Evolutionary conservation across 2,329 filamentous ascomycete species (phyloP).

Genomic region (Aspergillus tamarii): DNA sequence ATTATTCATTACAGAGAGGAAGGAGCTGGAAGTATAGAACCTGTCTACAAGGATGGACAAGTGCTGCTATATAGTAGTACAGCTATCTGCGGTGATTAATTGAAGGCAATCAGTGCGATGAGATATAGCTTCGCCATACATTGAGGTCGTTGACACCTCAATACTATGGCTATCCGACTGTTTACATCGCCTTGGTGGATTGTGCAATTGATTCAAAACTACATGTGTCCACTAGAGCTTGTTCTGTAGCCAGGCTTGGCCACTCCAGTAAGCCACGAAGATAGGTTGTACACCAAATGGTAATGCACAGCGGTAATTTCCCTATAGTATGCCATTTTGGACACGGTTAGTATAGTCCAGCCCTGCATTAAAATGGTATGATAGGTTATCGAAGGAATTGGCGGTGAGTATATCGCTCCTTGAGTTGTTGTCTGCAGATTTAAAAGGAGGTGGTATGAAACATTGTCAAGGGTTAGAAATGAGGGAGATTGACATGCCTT

Average conservation of each 20-base stretch:
- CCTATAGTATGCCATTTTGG: background rate
- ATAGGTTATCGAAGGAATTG: background rate
- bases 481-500: background rate
- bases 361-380: background rate
- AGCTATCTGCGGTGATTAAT: too few species aligned
- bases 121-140: background rate
- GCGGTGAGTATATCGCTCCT: background rate
- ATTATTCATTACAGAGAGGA: too few species aligned
- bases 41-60: background rate
- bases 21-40: background rate
- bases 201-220: background rate
- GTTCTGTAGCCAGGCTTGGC: background rate
- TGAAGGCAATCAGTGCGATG: background rate
- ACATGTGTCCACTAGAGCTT: background rate
- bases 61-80: background rate
- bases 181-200: background rate
- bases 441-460: background rate
- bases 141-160: background rate
- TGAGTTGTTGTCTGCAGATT: background rate
- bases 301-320: background rate
- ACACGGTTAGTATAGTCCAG: background rate
- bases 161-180: background rate
- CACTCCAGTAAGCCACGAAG: background rate
- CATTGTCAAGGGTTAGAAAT: background rate
- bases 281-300: background rate